Percentiles rank a stretch among this genome's conserved stretches.
These are phyloP conservation scores for Colletotrichum caudatum DNA, from an alignment of 2,329 filamentous ascomycete genomes.

Conservation along the genomic window DNA sequence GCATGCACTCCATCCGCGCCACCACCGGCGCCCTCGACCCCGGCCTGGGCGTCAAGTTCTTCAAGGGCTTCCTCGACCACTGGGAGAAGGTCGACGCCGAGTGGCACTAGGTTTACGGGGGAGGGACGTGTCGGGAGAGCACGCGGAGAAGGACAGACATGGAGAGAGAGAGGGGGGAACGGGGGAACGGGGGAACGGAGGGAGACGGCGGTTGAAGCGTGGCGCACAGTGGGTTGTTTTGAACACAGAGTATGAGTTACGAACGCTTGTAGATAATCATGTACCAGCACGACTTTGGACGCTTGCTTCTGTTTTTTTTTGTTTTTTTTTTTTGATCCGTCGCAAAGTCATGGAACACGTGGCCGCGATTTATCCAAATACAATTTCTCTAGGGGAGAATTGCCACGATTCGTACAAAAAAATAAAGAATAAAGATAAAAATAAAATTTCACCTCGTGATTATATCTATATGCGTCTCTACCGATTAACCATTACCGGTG, in stretches of 20 bases:
- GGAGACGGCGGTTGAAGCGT: not conserved
- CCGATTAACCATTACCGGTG: constrained; percentile 1
- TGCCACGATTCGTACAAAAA: not conserved
- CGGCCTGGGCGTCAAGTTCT: constrained; percentile 87
- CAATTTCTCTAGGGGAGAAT: too few species aligned
- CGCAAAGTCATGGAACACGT: not conserved
- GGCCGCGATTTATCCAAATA: not conserved
- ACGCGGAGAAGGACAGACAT: not conserved
- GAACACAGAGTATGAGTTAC: constrained; percentile 14
- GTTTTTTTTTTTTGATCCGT: not conserved
- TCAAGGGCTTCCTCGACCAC: constrained; percentile 88
- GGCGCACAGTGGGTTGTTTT: constrained; percentile 14
- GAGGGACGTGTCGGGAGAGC: not conserved
- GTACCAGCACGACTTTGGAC: constrained; percentile 27
- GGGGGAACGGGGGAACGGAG: not conserved
- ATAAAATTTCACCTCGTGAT: not conserved
- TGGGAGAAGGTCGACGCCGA: constrained; percentile 88
- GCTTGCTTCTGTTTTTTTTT: constrained; percentile 10
- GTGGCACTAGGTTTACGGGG: constrained; percentile 63
- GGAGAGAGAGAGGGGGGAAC: too few species aligned
- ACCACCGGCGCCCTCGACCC: constrained; percentile 89
- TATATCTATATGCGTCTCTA: too few species aligned
- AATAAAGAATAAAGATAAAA: too few species aligned
- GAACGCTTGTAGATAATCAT: constrained; percentile 32
- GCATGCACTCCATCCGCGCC: constrained; percentile 93